These are phyloP conservation scores for Eucalyptus sp. DNA, from an alignment of 345 rosid species.

Conservation along the genomic window DNA sequence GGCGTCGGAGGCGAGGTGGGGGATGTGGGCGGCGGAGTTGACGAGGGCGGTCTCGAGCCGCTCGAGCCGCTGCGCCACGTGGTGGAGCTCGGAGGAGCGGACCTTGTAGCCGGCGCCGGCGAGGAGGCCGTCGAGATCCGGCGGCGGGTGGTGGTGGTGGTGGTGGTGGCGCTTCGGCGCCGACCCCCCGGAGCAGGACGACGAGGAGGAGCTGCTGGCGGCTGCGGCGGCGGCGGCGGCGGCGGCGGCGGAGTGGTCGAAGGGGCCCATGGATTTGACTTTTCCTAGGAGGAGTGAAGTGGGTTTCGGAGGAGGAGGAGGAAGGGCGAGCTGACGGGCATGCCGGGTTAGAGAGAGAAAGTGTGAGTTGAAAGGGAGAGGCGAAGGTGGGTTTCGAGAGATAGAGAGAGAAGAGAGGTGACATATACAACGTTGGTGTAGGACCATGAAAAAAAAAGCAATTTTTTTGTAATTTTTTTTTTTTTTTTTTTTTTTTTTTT, in stretches of 20 bases:
- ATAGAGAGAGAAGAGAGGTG: not conserved
- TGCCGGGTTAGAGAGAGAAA: not conserved
- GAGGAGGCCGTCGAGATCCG: conserved; percentile 39
- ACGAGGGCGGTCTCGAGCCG: conserved; percentile 51
- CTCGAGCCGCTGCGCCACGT: conserved; percentile 54
- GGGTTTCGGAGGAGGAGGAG: not conserved
- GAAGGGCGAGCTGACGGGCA: not conserved
- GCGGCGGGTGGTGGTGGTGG: conserved; percentile 8
- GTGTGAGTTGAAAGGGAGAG: not conserved
- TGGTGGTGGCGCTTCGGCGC: conserved; percentile 2
- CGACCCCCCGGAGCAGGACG: conserved; percentile 15
- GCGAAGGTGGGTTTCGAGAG: not conserved
- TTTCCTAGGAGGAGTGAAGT: not conserved
- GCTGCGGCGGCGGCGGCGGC: conserved; percentile 5
- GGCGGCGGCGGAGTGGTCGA: conserved; percentile 11
- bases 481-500: not conserved
- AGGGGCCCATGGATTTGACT: conserved; percentile 11
- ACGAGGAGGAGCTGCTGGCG: conserved; percentile 9
- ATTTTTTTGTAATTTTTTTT: not conserved
- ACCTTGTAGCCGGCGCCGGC: conserved; percentile 61
- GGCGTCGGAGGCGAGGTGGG: conserved; percentile 33
- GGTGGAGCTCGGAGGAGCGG: conserved; percentile 41
- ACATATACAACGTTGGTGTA: not conserved
- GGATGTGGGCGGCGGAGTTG: conserved; percentile 29
- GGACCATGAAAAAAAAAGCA: not conserved